Base-by-base conservation (phyloP, 768 basidiomycete genomes). In the Lactifluus hygrophoroides region DNA sequence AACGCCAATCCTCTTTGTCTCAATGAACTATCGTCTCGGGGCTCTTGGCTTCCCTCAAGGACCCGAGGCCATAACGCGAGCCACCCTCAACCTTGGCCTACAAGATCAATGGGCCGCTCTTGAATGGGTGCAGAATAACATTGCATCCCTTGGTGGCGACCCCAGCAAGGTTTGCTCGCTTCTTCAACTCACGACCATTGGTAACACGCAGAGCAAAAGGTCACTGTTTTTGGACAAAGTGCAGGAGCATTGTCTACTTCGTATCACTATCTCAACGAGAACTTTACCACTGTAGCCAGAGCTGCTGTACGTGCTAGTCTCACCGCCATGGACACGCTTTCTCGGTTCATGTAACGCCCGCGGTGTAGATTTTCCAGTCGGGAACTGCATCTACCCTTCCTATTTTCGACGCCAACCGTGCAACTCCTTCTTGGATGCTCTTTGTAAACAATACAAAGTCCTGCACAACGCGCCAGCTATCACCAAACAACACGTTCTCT, bases 1-100 rank as follows among this genome's bases (percentile, higher is more conserved):
- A 34, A 62, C 61, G 2, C 61, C 61, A n/a, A 66, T 80, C 37
- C 69, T 83, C 45, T 77, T 73, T 63, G 80, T 78, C 32, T 75
- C 71, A 37, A 61, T 80, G 62, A 78, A 81, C 64, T 82, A 82
- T 62, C 72, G 81, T 37, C 63, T 81, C 16, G 76, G 75, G 6
- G 73, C 76, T 4, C 72, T 80, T 14, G 82, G 80, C 0, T 81
- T 76, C 54, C 73, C 77, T 5, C 71, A 72, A 57, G 76, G 76
- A 5, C 55, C 66, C 9, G 73, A 76, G 70, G 79, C 79, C 17
- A 69, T 66, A 6, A 59, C 67, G 14, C 68, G 69, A 5, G 70
- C 69, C 10, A 72, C 28, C 9, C 69, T 78, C 9, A 80, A 80
- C 62, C 69, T 80, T 28, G 80, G 73, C 1, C 68, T 81, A 21